Evolutionary conservation across 192 early-diverging fungal genomes (phyloP).

Genomic region (Tieghemiomyces parasiticus): DNA sequence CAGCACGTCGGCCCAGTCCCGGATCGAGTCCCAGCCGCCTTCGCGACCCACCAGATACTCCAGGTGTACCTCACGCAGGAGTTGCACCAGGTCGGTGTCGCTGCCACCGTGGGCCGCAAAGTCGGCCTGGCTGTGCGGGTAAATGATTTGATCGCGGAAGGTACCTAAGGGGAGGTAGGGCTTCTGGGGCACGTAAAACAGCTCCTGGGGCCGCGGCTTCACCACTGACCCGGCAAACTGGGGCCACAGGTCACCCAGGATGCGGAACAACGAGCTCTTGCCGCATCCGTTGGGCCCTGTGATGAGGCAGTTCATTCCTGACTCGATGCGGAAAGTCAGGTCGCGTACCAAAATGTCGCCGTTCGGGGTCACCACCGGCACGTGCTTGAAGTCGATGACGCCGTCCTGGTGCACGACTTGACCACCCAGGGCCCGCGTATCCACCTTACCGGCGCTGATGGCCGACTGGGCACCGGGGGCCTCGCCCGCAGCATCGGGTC

Average conservation of each 20-base stretch:
- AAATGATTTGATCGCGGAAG: constrained; percentile 94
- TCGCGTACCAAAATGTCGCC: constrained; percentile 83
- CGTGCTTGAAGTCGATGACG: constrained; percentile 75
- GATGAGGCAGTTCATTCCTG: constrained; percentile 84
- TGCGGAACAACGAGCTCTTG: constrained; percentile 89
- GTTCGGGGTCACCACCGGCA: constrained; percentile 89
- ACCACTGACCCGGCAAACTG: constrained; percentile 71
- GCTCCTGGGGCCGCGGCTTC: constrained; percentile 62
- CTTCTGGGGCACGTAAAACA: constrained; percentile 97
- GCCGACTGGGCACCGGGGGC: background rate
- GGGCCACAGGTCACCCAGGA: constrained; percentile 92
- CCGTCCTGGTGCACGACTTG: constrained; percentile 17
- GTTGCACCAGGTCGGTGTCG: constrained; percentile 61
- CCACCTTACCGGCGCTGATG: constrained; percentile 9
- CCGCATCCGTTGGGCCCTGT: constrained; percentile 93
- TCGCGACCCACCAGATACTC: constrained; percentile 71
- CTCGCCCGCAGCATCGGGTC: background rate
- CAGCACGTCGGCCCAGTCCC: constrained; percentile 83
- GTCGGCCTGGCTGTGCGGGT: constrained; percentile 75
- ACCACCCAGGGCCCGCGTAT: constrained; percentile 45
- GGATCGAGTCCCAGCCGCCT: constrained; percentile 79
- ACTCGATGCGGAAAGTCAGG: constrained; percentile 74
- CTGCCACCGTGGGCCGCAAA: constrained; percentile 54
- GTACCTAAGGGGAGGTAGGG: constrained; percentile 94
- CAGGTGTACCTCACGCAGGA: constrained; percentile 75